Evolutionary conservation across 305 asterid genomes (phyloP).

Genomic region (Rubia peregrina): DNA sequence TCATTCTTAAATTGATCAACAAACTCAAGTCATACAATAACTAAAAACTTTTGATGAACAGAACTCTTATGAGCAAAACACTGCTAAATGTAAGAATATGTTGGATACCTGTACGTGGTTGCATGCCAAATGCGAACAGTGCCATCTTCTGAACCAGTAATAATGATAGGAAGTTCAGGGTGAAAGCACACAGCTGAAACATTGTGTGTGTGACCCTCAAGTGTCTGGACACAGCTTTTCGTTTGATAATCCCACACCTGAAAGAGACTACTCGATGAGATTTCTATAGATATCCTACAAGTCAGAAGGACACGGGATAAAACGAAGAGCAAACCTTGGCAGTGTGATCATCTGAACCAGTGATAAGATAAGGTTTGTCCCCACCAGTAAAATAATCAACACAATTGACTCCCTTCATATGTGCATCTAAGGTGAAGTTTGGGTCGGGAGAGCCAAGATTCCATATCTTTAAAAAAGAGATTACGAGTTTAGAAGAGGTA

Average conservation of each 20-base stretch:
- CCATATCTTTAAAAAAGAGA: conserved; percentile 57
- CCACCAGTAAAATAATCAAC: conserved; percentile 98
- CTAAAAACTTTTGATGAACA: background rate
- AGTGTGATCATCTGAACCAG: conserved; percentile 98
- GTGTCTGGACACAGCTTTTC: conserved; percentile 92
- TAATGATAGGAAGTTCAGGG: conserved; percentile 95
- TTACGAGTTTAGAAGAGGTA: conserved; percentile 5
- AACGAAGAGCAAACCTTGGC: conserved; percentile 65
- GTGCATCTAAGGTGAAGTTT: conserved; percentile 95
- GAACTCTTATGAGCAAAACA: too few relatives aligned
- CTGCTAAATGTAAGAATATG: conserved; percentile 14
- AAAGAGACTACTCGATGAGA: conserved; percentile 22
- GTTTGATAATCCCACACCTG: conserved; percentile 99
- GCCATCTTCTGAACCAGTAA: conserved; percentile 98
- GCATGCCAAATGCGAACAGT: conserved; percentile 99
- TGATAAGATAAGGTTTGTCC: conserved; percentile 86
- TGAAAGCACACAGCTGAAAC: conserved; percentile 98
- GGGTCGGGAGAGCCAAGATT: conserved; percentile 99
- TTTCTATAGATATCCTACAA: conserved; percentile 10
- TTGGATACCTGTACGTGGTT: conserved; percentile 75
- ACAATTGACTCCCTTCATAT: conserved; percentile 93
- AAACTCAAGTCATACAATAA: background rate
- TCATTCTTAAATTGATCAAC: background rate
- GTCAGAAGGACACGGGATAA: conserved; percentile 15
- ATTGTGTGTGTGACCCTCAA: conserved; percentile 98